Evolutionary conservation across 495 filamentous ascomycete species (phyloP).

Genomic region (Durotheca rogersii): DNA sequence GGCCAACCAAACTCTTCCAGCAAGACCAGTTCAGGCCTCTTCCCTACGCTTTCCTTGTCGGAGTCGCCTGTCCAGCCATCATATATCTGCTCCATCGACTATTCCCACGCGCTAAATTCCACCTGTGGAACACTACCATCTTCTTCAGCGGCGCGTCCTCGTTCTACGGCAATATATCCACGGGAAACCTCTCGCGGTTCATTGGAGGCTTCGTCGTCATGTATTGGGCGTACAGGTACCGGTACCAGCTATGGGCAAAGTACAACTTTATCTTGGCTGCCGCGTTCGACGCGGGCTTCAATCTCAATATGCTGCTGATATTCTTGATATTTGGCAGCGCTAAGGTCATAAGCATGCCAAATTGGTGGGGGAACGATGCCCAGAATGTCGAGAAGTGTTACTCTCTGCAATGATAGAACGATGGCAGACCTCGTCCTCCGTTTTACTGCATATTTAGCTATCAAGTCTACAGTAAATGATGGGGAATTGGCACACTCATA

Average conservation of each 20-base stretch:
- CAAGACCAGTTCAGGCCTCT: slow-evolving; percentile 50
- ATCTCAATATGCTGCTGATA: slow-evolving; percentile 56
- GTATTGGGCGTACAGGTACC: slow-evolving; percentile 53
- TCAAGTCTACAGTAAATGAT: no score
- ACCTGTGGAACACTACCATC: slow-evolving; percentile 59
- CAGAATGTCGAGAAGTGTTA: slow-evolving; percentile 42
- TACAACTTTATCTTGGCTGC: slow-evolving; percentile 60
- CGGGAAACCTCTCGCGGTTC: slow-evolving; percentile 56
- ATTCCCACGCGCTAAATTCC: slow-evolving; percentile 53
- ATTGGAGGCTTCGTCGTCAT: slow-evolving; percentile 59
- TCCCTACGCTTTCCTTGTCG: slow-evolving; percentile 59
- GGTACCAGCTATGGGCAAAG: slow-evolving; percentile 57
- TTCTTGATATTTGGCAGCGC: slow-evolving; percentile 57
- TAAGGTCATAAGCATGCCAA: slow-evolving; percentile 54
- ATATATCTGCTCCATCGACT: slow-evolving; percentile 50
- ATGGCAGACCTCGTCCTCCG: no score
- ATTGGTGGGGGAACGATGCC: slow-evolving; percentile 58
- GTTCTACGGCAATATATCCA: slow-evolving; percentile 53
- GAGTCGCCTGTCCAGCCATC: slow-evolving; percentile 49
- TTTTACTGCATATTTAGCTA: no score
- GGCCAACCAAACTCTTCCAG: slow-evolving; percentile 54
- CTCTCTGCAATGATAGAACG: no score
- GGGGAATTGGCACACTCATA: no score
- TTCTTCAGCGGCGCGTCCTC: slow-evolving; percentile 49
- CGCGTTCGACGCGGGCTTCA: slow-evolving; percentile 60